Evolutionary conservation across 2,329 filamentous ascomycete genomes (phyloP).

Genomic region (Amauroascus niger): DNA sequence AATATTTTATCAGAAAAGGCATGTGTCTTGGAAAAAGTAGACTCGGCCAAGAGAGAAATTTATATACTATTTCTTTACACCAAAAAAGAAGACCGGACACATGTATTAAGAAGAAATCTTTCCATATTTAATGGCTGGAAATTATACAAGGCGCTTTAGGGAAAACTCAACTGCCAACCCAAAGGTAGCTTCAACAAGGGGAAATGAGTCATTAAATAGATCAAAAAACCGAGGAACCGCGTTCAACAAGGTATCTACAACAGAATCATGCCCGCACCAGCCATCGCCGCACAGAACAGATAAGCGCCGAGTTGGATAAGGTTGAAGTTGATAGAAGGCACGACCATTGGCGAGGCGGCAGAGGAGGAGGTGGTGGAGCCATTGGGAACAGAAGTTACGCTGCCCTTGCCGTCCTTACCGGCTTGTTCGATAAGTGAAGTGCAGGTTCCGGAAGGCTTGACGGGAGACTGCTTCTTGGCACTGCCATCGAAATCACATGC

Average conservation of each 20-base stretch:
- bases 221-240: not conserved
- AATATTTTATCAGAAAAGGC: not conserved
- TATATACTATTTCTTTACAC: not conserved
- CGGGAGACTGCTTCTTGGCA: conserved; percentile 30
- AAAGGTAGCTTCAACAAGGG: not conserved
- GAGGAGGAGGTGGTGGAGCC: conserved; percentile 23
- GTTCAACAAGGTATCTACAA: conserved; percentile 28
- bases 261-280: conserved; percentile 40
- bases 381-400: conserved; percentile 27
- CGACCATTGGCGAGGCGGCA: conserved; percentile 24
- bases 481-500: conserved; percentile 38
- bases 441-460: conserved; percentile 31
- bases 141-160: not conserved
- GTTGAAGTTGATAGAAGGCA: conserved; percentile 32
- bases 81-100: not conserved
- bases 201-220: conserved; percentile 3
- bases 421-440: conserved; percentile 32
- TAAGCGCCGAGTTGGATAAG: conserved; percentile 37
- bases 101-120: not conserved
- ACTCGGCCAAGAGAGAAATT: not conserved
- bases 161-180: not conserved
- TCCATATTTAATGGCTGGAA: not conserved
- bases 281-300: conserved; percentile 34
- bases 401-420: conserved; percentile 32
- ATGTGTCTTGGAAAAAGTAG: not conserved